These are phyloP conservation scores for Gastrodia elata DNA, from an alignment of 106 monocot genomes.

Conservation along the genomic window DNA sequence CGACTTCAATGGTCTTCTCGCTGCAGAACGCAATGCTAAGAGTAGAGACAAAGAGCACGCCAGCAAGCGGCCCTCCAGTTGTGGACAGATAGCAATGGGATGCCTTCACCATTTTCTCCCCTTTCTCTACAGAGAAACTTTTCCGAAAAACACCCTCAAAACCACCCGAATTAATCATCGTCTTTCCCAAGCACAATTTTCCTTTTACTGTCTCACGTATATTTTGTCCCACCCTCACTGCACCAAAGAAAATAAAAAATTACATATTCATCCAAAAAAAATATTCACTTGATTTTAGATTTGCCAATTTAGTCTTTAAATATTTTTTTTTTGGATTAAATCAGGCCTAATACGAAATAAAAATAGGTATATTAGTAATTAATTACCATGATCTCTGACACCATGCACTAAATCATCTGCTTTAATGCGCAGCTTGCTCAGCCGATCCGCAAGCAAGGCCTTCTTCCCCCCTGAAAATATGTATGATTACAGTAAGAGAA, in stretches of 20 bases:
- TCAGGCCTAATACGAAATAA: no score
- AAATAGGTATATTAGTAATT: no score
- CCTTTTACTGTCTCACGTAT: slow-evolving; percentile 31
- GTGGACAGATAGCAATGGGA: slow-evolving; percentile 32
- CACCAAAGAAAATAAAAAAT: background rate
- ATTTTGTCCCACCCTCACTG: slow-evolving; percentile 27
- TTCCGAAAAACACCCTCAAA: slow-evolving; percentile 18
- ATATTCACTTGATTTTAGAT: background rate
- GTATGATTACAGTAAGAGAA: background rate
- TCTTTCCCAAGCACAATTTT: slow-evolving; percentile 29
- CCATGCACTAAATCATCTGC: slow-evolving; percentile 18
- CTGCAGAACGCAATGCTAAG: slow-evolving; percentile 31
- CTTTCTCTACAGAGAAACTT: slow-evolving; percentile 15
- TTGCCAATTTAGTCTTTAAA: background rate
- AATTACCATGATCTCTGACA: slow-evolving; percentile 24
- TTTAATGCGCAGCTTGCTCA: slow-evolving; percentile 27
- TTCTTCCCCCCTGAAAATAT: slow-evolving; percentile 28
- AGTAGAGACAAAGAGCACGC: slow-evolving; percentile 32
- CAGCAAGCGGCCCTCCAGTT: slow-evolving; percentile 33
- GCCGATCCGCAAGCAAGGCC: slow-evolving; percentile 17
- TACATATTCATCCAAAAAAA: background rate
- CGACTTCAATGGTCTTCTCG: slow-evolving; percentile 17
- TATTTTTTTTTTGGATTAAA: background rate
- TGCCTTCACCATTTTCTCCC: slow-evolving; percentile 30
- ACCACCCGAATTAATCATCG: slow-evolving; percentile 21